These are phyloP conservation scores for Macroventuria anomochaeta DNA, from an alignment of 2,329 filamentous ascomycete species.

Conservation along the genomic window DNA sequence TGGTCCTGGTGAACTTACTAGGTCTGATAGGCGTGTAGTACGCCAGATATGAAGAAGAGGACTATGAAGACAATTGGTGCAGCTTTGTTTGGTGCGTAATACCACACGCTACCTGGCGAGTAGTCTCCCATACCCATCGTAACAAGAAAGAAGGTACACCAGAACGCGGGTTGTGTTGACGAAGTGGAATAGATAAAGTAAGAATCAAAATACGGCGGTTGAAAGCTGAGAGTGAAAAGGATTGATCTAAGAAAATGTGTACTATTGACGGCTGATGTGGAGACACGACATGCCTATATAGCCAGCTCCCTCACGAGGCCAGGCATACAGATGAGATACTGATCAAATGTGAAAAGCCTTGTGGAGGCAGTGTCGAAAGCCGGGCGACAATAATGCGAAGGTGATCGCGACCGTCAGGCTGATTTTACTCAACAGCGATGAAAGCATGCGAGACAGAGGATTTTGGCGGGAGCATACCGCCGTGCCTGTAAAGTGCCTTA, in stretches of 20 bases:
- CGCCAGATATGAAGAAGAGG: constrained; percentile 55
- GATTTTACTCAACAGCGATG: not conserved
- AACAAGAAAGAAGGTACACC: no score
- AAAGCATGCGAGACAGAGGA: not conserved
- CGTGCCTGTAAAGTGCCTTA: not conserved
- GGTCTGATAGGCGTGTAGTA: constrained; percentile 63
- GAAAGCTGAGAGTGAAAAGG: no score
- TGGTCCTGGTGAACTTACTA: no score
- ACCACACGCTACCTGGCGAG: constrained; percentile 45
- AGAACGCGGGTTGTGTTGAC: no score
- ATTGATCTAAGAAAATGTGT: no score
- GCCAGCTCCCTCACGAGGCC: no score
- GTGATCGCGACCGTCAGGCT: constrained; percentile 1
- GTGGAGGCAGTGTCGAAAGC: constrained; percentile 2
- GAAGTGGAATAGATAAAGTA: not conserved
- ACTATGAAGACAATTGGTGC: constrained; percentile 62
- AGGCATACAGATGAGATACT: no score
- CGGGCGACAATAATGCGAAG: not conserved
- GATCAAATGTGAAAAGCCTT: not conserved
- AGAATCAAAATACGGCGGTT: not conserved
- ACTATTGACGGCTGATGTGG: no score
- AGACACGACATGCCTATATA: no score
- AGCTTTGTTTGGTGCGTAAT: constrained; percentile 62
- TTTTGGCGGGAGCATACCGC: not conserved
- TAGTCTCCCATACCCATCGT: constrained; percentile 45